Conservation (phyloP, 441 rosid species). For the Arabidopsis hybrid region DNA sequence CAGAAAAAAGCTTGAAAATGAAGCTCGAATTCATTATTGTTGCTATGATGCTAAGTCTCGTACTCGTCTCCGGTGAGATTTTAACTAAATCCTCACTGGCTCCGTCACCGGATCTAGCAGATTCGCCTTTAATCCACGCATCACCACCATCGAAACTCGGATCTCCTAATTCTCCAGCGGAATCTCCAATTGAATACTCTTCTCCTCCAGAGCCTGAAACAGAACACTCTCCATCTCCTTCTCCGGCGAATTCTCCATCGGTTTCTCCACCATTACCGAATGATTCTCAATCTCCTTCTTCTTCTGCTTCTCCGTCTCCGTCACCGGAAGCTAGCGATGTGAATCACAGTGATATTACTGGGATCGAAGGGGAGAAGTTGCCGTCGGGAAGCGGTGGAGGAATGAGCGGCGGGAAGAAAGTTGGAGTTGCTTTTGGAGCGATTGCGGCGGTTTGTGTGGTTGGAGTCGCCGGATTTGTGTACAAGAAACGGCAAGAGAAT, state of each 20-base stretch:
- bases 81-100: conserved; percentile 37
- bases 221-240: conserved; percentile 26
- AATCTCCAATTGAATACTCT: conserved; percentile 36
- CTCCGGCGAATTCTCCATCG: conserved; percentile 24
- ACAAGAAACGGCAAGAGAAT: conserved; percentile 57
- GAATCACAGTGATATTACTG: conserved; percentile 44
- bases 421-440: conserved; percentile 60
- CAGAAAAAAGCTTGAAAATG: conserved; percentile 29
- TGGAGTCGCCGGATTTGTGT: conserved; percentile 60
- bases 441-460: conserved; percentile 52
- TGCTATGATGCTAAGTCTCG: not conserved
- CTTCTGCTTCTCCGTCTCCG: conserved; percentile 42
- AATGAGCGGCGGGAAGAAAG: conserved; percentile 64
- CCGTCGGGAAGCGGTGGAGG: conserved; percentile 51
- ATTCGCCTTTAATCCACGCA: conserved; percentile 35
- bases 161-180: conserved; percentile 29
- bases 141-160: conserved; percentile 8
- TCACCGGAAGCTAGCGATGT: conserved; percentile 44
- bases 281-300: not conserved
- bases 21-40: conserved; percentile 26
- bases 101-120: conserved; percentile 43
- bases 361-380: conserved; percentile 9
- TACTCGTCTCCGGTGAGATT: conserved; percentile 35
- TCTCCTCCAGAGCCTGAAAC: conserved; percentile 42
- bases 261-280: conserved; percentile 32